Percentiles rank a stretch among this genome's conserved stretches.
phyloP scores from a whole-genome alignment of 2,329 filamentous ascomycete species.

The Pestalotiopsis sp. region DNA sequence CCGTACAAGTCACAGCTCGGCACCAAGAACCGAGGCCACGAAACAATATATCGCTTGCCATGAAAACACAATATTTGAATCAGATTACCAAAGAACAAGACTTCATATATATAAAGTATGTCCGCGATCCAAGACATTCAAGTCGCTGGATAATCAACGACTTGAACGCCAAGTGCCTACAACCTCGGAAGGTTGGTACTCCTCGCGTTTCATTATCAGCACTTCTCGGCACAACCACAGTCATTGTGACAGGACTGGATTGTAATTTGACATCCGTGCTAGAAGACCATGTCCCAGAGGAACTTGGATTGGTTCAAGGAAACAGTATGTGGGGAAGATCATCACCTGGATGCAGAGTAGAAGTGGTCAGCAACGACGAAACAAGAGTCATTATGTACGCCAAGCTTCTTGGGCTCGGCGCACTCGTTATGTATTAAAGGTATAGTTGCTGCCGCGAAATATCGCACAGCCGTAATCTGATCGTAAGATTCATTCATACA shows the following conservation, averaged over 20 bases:
- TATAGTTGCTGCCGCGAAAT: neutral
- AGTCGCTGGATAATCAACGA: constrained; percentile 17
- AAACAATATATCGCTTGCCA: too few relatives aligned
- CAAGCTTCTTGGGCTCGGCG: neutral
- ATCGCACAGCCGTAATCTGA: neutral
- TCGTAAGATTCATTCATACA: neutral
- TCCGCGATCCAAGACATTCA: constrained; percentile 38
- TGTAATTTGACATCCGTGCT: constrained; percentile 99
- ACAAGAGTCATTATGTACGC: constrained; percentile 2
- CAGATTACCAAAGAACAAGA: neutral
- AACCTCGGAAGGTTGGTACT: constrained; percentile 35
- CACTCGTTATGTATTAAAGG: constrained; percentile 5
- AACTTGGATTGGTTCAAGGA: neutral
- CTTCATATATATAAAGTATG: constrained; percentile 21
- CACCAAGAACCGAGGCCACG: too few relatives aligned
- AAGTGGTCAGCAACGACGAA: neutral
- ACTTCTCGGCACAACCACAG: constrained; percentile 99
- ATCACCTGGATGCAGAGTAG: neutral
- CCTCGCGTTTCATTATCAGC: constrained; percentile 71
- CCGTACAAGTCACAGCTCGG: too few relatives aligned
- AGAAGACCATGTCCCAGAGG: constrained; percentile 21
- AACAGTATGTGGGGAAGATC: neutral
- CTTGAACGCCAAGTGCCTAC: constrained; percentile 32
- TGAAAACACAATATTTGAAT: neutral
- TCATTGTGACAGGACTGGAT: constrained; percentile 75